Percentiles rank a stretch among this genome's conserved stretches.
These are phyloP conservation scores for Arctium lappa DNA, from an alignment of 129 eudicot genomes.

Conservation along the genomic window DNA sequence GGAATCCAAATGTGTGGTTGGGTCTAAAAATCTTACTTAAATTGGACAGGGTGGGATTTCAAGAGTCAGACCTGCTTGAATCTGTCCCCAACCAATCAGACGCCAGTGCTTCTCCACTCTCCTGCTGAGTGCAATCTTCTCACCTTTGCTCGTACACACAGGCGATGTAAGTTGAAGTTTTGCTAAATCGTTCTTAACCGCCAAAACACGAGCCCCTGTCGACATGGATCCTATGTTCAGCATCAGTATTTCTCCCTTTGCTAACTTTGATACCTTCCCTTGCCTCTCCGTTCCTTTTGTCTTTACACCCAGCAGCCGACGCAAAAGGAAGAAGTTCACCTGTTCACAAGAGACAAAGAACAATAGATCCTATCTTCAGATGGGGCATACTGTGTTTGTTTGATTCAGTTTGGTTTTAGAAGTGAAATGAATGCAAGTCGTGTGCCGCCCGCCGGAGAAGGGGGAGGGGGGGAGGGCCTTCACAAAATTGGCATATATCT, in stretches of 20 bases:
- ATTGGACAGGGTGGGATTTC: slow-evolving; percentile 93
- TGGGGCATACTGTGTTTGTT: no score
- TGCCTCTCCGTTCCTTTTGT: slow-evolving; percentile 91
- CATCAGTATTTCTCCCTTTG: slow-evolving; percentile 90
- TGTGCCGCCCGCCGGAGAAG: no score
- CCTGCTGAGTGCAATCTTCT: slow-evolving; percentile 90
- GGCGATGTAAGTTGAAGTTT: slow-evolving; percentile 92
- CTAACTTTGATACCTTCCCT: slow-evolving; percentile 79
- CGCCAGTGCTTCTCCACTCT: slow-evolving; percentile 99
- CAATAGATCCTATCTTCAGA: no score
- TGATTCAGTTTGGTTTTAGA: no score
- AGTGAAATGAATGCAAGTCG: no score
- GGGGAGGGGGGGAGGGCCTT: no score
- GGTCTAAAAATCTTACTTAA: slow-evolving; percentile 18
- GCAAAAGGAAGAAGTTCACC: slow-evolving; percentile 91
- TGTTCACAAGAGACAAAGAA: slow-evolving; percentile 3
- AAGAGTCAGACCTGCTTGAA: slow-evolving; percentile 89
- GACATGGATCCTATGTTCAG: slow-evolving; percentile 98
- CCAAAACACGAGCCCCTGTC: slow-evolving; percentile 91
- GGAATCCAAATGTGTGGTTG: slow-evolving; percentile 23
- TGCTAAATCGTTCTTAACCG: slow-evolving; percentile 85
- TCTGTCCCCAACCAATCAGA: slow-evolving; percentile 97
- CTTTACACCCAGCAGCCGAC: slow-evolving; percentile 89
- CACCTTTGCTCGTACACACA: slow-evolving; percentile 95
- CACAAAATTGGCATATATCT: no score